phyloP scores from a whole-genome alignment of 2,329 filamentous ascomycete genomes.

The Podosphaera aphanis region DNA sequence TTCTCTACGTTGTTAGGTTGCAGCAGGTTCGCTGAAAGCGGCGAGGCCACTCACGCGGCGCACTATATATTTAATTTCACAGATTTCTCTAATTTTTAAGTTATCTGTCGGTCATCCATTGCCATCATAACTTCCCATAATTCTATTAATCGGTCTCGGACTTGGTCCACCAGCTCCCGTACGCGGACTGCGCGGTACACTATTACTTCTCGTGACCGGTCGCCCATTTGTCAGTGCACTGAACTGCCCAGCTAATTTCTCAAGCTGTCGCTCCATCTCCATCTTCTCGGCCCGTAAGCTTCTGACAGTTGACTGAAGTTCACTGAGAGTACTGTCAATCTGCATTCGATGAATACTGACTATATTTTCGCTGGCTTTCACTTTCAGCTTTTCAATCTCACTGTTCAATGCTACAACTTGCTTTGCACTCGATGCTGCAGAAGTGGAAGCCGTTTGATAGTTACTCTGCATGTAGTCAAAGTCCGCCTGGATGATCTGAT shows the following conservation, averaged over 20 bases:
- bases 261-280: conserved; percentile 18
- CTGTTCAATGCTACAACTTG: conserved; percentile 7
- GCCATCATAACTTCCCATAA: conserved; percentile 3
- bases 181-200: conserved; percentile 13
- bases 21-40: too few species aligned
- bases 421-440: conserved; percentile 5
- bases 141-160: conserved; percentile 4
- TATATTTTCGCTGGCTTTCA: conserved; percentile 10
- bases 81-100: too few species aligned
- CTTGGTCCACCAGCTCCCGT: conserved; percentile 7
- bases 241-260: conserved; percentile 19
- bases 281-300: conserved; percentile 10
- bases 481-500: conserved; percentile 7
- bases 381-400: conserved; percentile 5
- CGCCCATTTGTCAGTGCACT: conserved; percentile 19
- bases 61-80: too few species aligned
- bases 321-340: conserved; percentile 1
- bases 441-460: conserved; percentile 13
- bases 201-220: conserved; percentile 14
- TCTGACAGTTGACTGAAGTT: conserved; percentile 14
- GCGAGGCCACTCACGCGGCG: too few species aligned
- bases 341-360: conserved; percentile 14
- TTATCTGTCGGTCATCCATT: too few species aligned
- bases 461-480: conserved; percentile 11
- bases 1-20: too few species aligned